Percentiles rank a stretch among this genome's conserved stretches.
phyloP scores from a whole-genome alignment of 768 basidiomycete species.

The Leucosporidium creatinivorum region DNA sequence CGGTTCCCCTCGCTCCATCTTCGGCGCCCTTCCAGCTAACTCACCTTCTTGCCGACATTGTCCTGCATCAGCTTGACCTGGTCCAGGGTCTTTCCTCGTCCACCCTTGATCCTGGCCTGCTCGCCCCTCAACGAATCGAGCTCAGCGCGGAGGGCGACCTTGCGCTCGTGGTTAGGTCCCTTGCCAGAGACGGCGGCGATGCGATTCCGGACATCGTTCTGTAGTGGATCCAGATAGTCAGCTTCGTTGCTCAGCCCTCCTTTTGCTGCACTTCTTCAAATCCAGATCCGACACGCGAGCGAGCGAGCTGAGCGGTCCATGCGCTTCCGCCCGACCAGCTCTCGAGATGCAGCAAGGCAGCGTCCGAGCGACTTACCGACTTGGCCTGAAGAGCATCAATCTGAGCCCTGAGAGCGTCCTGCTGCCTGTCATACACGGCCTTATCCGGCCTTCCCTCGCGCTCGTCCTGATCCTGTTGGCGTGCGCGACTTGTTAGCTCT shows the following conservation, averaged over 20 bases:
- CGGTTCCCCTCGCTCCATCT: background rate
- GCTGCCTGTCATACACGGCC: slow-evolving; percentile 41
- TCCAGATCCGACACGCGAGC: slow-evolving; percentile 28
- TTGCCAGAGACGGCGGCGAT: slow-evolving; percentile 56
- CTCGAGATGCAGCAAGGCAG: background rate
- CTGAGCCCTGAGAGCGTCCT: slow-evolving; percentile 64
- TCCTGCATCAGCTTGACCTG: slow-evolving; percentile 76
- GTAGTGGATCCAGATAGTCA: background rate
- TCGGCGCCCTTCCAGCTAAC: background rate
- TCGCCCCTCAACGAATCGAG: slow-evolving; percentile 68
- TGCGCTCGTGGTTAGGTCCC: slow-evolving; percentile 61
- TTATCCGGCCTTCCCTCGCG: slow-evolving; percentile 11
- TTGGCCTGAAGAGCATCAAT: slow-evolving; percentile 75
- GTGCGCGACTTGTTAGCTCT: background rate
- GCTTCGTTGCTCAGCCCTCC: background rate
- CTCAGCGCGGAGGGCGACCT: slow-evolving; percentile 66
- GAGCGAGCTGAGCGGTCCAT: slow-evolving; percentile 33
- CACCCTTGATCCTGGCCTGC: slow-evolving; percentile 68
- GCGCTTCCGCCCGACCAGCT: background rate
- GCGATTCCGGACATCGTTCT: slow-evolving; percentile 70
- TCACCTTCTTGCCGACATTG: slow-evolving; percentile 69
- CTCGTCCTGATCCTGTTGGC: slow-evolving; percentile 3
- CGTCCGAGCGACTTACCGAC: slow-evolving; percentile 54
- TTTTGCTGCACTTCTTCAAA: background rate
- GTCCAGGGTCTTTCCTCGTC: slow-evolving; percentile 63